These are phyloP conservation scores for Cruciata laevipes DNA, from an alignment of 257 asterid genomes.

Conservation along the genomic window DNA sequence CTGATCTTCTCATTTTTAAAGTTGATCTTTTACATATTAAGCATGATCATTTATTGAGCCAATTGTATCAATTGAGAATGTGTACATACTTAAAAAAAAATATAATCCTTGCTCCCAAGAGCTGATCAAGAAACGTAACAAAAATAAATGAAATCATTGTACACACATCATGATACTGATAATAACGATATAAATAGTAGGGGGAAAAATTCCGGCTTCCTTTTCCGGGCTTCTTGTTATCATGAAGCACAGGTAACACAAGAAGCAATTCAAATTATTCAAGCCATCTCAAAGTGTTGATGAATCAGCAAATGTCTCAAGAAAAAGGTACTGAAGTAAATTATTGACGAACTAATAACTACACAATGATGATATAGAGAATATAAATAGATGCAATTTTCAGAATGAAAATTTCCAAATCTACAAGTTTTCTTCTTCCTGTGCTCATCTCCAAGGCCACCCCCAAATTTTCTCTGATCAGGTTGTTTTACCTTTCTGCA, in stretches of 20 bases:
- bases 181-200: conserved; percentile 18
- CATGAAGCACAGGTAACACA: conserved; percentile 12
- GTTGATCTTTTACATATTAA: too few relatives aligned
- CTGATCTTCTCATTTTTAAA: too few relatives aligned
- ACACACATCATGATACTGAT: background rate
- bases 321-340: conserved; percentile 19
- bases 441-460: conserved; percentile 17
- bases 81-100: too few relatives aligned
- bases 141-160: too few relatives aligned
- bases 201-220: conserved; percentile 13
- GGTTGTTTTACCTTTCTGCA: conserved; percentile 74
- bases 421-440: conserved; percentile 21
- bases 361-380: conserved; percentile 26
- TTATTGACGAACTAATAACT: conserved; percentile 37
- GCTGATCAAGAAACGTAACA: too few relatives aligned
- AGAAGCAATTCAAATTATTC: conserved; percentile 41
- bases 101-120: too few relatives aligned
- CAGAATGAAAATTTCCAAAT: conserved; percentile 23
- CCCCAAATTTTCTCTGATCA: conserved; percentile 40
- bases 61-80: too few relatives aligned
- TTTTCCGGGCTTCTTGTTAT: conserved; percentile 26
- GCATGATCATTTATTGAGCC: too few relatives aligned
- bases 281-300: conserved; percentile 30
- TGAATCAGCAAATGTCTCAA: conserved; percentile 26
- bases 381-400: background rate